Percentiles rank a stretch among this genome's conserved stretches.
Conservation (phyloP, 495 filamentous ascomycete species). For the Annulohypoxylon nitens region DNA sequence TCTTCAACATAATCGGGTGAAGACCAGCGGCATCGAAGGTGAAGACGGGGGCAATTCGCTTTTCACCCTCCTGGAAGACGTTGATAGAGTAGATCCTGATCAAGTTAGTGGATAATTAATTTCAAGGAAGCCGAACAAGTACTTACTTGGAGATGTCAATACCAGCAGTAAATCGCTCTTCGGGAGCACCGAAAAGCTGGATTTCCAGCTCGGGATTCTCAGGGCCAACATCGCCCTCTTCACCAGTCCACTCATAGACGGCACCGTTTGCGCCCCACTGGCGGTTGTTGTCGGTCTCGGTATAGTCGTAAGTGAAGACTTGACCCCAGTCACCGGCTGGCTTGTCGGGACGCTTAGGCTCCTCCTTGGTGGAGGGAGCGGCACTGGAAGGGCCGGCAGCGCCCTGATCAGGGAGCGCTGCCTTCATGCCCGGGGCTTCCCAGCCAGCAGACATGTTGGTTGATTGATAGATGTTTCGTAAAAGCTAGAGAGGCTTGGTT, state of each 20-base stretch:
- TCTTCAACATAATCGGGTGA: slow-evolving; percentile 85
- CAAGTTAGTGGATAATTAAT: slow-evolving; percentile 3
- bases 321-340: slow-evolving; percentile 64
- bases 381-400: too few species aligned
- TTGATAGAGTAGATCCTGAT: slow-evolving; percentile 67
- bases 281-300: slow-evolving; percentile 52
- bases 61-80: slow-evolving; percentile 70
- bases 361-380: slow-evolving; percentile 34
- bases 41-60: slow-evolving; percentile 65
- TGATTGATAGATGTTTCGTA: slow-evolving; percentile 1
- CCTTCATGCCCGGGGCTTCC: slow-evolving; percentile 51
- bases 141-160: slow-evolving; percentile 65
- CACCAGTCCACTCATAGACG: slow-evolving; percentile 87
- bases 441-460: slow-evolving; percentile 55
- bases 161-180: slow-evolving; percentile 53
- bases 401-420: slow-evolving; percentile 48
- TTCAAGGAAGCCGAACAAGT: not conserved
- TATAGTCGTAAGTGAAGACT: slow-evolving; percentile 67
- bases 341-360: slow-evolving; percentile 39
- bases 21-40: slow-evolving; percentile 83
- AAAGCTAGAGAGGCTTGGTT: slow-evolving; percentile 42
- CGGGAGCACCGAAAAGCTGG: slow-evolving; percentile 73
- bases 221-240: slow-evolving; percentile 88
- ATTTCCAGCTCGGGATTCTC: slow-evolving; percentile 73
- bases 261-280: slow-evolving; percentile 63